Base-by-base conservation (phyloP, 768 basidiomycete genomes). In the Calocybe indica region DNA sequence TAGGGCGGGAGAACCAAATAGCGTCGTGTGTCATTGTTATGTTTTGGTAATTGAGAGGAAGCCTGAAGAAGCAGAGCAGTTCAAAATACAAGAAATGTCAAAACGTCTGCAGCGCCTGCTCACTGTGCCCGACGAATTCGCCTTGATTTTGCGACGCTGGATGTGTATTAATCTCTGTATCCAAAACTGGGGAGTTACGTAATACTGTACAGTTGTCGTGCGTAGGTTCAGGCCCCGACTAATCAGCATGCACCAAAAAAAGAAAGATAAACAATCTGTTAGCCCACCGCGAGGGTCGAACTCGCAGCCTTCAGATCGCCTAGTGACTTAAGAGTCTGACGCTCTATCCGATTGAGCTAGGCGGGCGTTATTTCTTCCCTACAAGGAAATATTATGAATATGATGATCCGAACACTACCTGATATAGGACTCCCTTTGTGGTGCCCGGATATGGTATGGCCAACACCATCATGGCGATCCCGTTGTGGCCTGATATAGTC, bases 1-100 rank as follows among this genome's bases (percentile, higher is more conserved):
- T 82, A 53, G 93, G 93, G 62, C 88, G 89, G 69, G 90, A 92
- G 73, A 92, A 93, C 92, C 93, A 96, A 73, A 96, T 84, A 61
- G 92, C 86, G 79, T 94, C 90, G 90, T 95, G 93, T 63, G 93
- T 93, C 93, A 95, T 92, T 73, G 79, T 85, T 28, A 29, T 4
- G 50, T 47, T 45, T 54, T 54, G 48, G 62, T 56, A 53, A 4
- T 22, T 22, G 22, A 4, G 2, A 50, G 48, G 48, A 52, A 52
- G 49, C 47, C 53, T 47, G 35, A 22, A 35, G 22, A 5, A 1
- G 22, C 22, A 45, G 22, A 40, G 34, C 43, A 13, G 13, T 48
- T 14, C 45, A 44, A 36, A n/a, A 41, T 35, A 36, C 35, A 33
- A 31, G 13, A 48, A 10, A 31, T 39, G 29, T 36, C n/a, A 49